Evolutionary conservation across 768 basidiomycete genomes (phyloP), one percentile per base, ranked within the genome.

Genomic region (Kwoniella sp.): DNA sequence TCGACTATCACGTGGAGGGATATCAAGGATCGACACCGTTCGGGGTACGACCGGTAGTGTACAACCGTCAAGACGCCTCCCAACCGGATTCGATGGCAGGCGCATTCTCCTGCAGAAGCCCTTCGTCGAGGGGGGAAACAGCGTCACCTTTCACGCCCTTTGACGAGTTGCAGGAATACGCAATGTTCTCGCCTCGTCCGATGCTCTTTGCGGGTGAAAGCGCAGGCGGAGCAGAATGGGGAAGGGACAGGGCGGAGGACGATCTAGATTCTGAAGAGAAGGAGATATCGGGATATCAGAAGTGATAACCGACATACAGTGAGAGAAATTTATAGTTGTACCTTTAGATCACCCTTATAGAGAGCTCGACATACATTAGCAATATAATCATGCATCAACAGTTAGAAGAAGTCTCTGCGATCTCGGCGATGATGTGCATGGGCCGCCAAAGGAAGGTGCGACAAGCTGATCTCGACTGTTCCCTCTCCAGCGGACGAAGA

Each of bases 1-100:
- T 73, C 20, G 72, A 73, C 60, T 58, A 63, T 47, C 61, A 65
- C 23, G 72, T 73, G 1, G 72, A 73, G 51, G 72, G 72, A 23
- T 68, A 73, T 64, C 68, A 67, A 51, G 68, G 71, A 29, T 52
- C 63, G 12, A 67, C 52, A 37, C 60, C 66, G 4, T 61, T 61
- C 54, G 66, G 66, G 13, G 66, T 67, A 1, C 47, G 65, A 26
- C 25, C 57, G 5, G 22, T 63, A 2, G 53, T 5, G 7, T 11
- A 47, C 15, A 25, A 4, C 50, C 22, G 50, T 2, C 50, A 5
- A 11, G 7, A 51, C 5, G 50, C 22, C 22, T 51, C 23, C 50
- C 11, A 45, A 45, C 41, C 41, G 5, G 15, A 20, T 4, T 45
- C 41, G 8, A 9, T 45, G 41, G 15, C 41, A 3, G 41, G 17